phyloP scores from a whole-genome alignment of 495 filamentous ascomycete genomes.

The Penicillium herquei region DNA sequence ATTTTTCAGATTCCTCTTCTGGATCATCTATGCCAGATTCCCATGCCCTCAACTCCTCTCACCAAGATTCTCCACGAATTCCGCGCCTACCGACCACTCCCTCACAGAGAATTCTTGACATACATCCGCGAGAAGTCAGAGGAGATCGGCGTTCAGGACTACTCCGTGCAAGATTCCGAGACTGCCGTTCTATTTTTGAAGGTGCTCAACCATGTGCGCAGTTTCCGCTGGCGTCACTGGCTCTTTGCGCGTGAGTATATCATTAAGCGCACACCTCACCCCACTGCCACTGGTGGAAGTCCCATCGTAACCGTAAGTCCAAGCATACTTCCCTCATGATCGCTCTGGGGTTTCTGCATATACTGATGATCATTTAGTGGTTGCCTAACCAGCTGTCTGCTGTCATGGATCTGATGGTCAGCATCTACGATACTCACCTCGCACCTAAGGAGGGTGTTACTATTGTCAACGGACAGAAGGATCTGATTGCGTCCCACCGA shows the following conservation, averaged over 20 bases:
- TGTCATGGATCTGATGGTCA: conserved; percentile 72
- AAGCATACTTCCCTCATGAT: background rate
- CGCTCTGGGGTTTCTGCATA: background rate
- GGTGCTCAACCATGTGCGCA: conserved; percentile 77
- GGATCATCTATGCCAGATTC: conserved; percentile 76
- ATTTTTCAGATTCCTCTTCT: conserved; percentile 70
- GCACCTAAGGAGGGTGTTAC: conserved; percentile 38
- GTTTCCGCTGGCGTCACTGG: conserved; percentile 94
- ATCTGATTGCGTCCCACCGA: conserved; percentile 33
- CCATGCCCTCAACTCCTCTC: conserved; percentile 80
- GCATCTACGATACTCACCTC: conserved; percentile 52
- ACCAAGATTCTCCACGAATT: conserved; percentile 85
- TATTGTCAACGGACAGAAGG: conserved; percentile 23
- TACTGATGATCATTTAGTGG: conserved; percentile 51
- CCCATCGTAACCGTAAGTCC: conserved; percentile 75
- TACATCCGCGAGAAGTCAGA: conserved; percentile 60
- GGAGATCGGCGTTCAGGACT: conserved; percentile 57
- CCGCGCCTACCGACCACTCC: conserved; percentile 76
- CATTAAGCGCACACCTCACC: conserved; percentile 75
- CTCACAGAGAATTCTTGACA: conserved; percentile 79
- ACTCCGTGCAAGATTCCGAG: conserved; percentile 53
- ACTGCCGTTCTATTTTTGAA: conserved; percentile 64
- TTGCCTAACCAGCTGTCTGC: conserved; percentile 80
- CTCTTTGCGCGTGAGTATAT: conserved; percentile 95
- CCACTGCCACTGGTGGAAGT: conserved; percentile 86